These are phyloP conservation scores for Solanum lycopersicoides DNA, from an alignment of 257 asterid genomes.

Conservation along the genomic window DNA sequence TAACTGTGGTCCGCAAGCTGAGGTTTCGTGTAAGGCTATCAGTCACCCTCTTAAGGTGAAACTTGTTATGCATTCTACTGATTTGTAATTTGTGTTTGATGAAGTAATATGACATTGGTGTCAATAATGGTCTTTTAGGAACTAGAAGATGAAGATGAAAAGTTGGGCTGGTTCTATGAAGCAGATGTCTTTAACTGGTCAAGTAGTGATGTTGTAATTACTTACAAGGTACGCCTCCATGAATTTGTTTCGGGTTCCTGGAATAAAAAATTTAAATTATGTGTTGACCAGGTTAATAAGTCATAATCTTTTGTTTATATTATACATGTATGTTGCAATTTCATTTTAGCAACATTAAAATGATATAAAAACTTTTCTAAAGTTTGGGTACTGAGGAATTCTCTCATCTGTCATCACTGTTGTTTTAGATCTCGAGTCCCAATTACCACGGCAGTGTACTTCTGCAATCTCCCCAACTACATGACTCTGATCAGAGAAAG, in stretches of 20 bases:
- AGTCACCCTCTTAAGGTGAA: slow-evolving; percentile 88
- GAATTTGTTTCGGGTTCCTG: background rate
- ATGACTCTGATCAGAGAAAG: slow-evolving; percentile 64
- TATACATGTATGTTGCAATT: background rate
- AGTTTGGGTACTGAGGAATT: background rate
- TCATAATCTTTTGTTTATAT: background rate
- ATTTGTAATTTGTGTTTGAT: background rate
- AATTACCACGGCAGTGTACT: slow-evolving; percentile 47
- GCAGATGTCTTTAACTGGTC: slow-evolving; percentile 86
- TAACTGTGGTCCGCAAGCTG: slow-evolving; percentile 57
- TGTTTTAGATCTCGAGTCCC: slow-evolving; percentile 45
- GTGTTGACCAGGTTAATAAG: background rate
- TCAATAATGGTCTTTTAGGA: slow-evolving; percentile 30
- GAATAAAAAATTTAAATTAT: background rate
- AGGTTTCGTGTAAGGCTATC: slow-evolving; percentile 46
- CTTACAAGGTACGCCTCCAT: slow-evolving; percentile 39
- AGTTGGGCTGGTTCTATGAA: slow-evolving; percentile 52
- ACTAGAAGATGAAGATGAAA: slow-evolving; percentile 53
- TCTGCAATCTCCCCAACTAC: slow-evolving; percentile 51
- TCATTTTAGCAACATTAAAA: background rate
- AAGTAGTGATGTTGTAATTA: slow-evolving; percentile 46
- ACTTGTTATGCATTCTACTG: background rate
- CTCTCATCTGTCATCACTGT: background rate
- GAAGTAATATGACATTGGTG: background rate
- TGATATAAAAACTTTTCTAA: background rate